A percentile compares a stretch with the other conserved stretches of the same genome.
Evolutionary conservation across 495 filamentous ascomycete species (phyloP).

Genomic region (Schizothecium vesticola): DNA sequence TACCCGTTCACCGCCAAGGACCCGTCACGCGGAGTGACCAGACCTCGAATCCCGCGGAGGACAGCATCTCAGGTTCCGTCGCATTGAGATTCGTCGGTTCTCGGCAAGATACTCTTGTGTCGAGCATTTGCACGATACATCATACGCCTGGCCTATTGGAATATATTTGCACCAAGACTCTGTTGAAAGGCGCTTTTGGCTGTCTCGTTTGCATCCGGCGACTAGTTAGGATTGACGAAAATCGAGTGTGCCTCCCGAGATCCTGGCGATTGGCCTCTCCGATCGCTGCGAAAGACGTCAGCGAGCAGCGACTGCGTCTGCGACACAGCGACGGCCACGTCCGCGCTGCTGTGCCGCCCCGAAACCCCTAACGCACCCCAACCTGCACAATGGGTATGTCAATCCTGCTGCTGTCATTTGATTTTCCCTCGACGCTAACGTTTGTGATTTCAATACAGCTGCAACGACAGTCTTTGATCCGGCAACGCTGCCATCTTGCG

Average conservation of each 20-base stretch:
- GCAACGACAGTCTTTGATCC: constrained; percentile 44
- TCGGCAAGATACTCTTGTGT: not conserved
- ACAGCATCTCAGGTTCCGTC: not conserved
- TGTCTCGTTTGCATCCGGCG: not conserved
- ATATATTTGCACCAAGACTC: not conserved
- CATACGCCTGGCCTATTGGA: not conserved
- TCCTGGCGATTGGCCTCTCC: constrained; percentile 4
- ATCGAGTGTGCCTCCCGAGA: not conserved
- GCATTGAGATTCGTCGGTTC: not conserved
- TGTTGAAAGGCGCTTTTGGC: not conserved
- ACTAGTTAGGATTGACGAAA: constrained; percentile 2
- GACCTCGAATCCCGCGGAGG: constrained; percentile 1
- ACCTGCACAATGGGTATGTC: constrained; percentile 1
- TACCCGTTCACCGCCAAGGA: not conserved
- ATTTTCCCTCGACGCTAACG: not conserved
- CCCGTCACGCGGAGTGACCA: not conserved
- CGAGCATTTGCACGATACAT: not conserved
- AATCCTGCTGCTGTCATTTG: not conserved
- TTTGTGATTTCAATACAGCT: constrained; percentile 5
- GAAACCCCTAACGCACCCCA: not conserved
- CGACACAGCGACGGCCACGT: constrained; percentile 1
- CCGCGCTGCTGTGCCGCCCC: constrained; percentile 1
- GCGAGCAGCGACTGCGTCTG: not conserved
- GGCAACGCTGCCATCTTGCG: constrained; percentile 42
- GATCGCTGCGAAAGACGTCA: constrained; percentile 6